These are phyloP conservation scores for Citrullus mucosospermus DNA, from an alignment of 306 rosid genomes.

Conservation along the genomic window DNA sequence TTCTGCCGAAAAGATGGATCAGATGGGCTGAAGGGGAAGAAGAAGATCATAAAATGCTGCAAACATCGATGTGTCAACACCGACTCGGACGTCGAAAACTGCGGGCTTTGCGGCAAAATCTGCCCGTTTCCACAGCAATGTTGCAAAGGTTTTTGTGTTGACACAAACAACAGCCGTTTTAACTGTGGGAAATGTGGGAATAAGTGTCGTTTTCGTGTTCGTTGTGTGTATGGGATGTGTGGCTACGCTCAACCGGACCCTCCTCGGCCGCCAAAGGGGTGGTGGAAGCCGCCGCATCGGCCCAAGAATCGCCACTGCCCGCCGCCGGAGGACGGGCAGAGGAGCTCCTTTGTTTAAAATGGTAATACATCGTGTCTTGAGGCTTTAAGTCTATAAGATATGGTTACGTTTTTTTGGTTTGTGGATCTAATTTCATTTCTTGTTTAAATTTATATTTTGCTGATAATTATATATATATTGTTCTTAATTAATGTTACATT, in stretches of 20 bases:
- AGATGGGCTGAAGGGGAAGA: neutral
- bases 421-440: neutral
- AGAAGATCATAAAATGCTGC: slow-evolving; percentile 26
- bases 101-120: slow-evolving; percentile 35
- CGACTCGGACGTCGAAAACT: slow-evolving; percentile 29
- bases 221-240: slow-evolving; percentile 53
- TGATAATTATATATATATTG: no score
- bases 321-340: no score
- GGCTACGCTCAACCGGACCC: slow-evolving; percentile 26
- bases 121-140: slow-evolving; percentile 44
- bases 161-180: slow-evolving; percentile 23
- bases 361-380: neutral
- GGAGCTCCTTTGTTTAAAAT: neutral
- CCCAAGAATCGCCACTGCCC: neutral
- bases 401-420: neutral
- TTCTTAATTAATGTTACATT: no score
- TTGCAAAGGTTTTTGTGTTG: slow-evolving; percentile 35
- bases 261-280: neutral
- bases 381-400: neutral
- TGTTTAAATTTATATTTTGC: no score
- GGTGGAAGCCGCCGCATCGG: neutral
- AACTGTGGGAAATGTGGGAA: slow-evolving; percentile 69
- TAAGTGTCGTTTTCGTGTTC: slow-evolving; percentile 26
- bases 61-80: slow-evolving; percentile 41
- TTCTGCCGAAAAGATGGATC: slow-evolving; percentile 9